Percentiles rank a stretch among this genome's conserved stretches.
These are phyloP conservation scores for Sanghuangporus baumii DNA, from an alignment of 1,284 basidiomycete genomes.

Conservation along the genomic window DNA sequence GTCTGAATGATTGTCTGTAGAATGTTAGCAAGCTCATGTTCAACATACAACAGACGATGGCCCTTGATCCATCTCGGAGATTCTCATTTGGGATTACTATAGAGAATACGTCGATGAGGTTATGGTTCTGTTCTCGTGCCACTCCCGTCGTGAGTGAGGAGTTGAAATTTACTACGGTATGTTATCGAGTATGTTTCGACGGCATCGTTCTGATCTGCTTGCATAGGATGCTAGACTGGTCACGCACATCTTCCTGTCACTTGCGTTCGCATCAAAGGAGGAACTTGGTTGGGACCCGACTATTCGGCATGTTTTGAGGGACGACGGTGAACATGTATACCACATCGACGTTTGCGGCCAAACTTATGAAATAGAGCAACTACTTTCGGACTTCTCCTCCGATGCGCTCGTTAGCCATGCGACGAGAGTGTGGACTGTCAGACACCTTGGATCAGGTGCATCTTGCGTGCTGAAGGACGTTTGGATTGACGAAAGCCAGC, in stretches of 20 bases:
- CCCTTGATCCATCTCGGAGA: constrained; percentile 15
- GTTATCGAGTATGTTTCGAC: not conserved
- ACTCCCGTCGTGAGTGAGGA: not conserved
- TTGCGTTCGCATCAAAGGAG: no score
- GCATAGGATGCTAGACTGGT: not conserved
- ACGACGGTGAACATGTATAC: not conserved
- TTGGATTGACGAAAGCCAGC: not conserved
- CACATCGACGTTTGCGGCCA: not conserved
- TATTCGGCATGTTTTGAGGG: not conserved
- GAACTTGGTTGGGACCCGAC: constrained; percentile 2
- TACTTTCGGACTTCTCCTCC: not conserved
- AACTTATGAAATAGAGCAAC: not conserved
- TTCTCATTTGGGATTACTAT: constrained; percentile 17
- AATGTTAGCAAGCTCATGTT: not conserved
- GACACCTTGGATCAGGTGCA: not conserved
- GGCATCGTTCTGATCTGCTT: not conserved
- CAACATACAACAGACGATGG: constrained; percentile 15
- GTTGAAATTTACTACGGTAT: not conserved
- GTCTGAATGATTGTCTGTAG: not conserved
- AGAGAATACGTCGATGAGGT: constrained; percentile 1
- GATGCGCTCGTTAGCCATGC: not conserved
- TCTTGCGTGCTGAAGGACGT: not conserved
- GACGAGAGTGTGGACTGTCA: not conserved
- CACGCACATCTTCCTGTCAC: not conserved
- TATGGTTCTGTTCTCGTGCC: not conserved